phyloP scores from a whole-genome alignment of 2,329 filamentous ascomycete species.

The Calonectria naviculata region DNA sequence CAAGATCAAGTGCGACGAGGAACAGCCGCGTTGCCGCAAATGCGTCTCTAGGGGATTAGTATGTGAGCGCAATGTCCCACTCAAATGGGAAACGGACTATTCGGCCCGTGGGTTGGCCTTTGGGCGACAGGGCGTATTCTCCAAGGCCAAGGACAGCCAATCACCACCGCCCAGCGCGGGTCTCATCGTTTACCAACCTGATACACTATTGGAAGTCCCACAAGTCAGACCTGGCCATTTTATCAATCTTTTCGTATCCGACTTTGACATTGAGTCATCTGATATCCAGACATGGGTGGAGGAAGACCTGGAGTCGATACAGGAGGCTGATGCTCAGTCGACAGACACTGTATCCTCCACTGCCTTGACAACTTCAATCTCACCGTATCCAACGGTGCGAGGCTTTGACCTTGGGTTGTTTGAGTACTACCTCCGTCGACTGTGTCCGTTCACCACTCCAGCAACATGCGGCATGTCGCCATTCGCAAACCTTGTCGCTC shows the following conservation, averaged over 20 bases:
- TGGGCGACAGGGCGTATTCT: conserved; percentile 43
- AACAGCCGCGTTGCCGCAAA: not conserved
- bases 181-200: not conserved
- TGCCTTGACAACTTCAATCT: not conserved
- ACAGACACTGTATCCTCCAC: not conserved
- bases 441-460: conserved; percentile 37
- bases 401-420: conserved; percentile 25
- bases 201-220: not conserved
- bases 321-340: not conserved
- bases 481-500: conserved; percentile 32
- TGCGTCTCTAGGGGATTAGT: not conserved
- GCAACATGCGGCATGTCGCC: conserved; percentile 28
- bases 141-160: conserved; percentile 36
- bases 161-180: not conserved
- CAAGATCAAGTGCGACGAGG: conserved; percentile 13
- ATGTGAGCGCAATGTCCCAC: not conserved
- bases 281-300: not conserved
- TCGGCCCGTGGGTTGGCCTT: conserved; percentile 39
- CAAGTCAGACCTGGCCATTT: not conserved
- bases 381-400: conserved; percentile 24
- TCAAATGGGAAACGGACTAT: conserved; percentile 46
- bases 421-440: conserved; percentile 33
- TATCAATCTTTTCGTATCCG: not conserved
- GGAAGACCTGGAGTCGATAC: not conserved
- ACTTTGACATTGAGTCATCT: not conserved